Evolutionary conservation across 1,284 basidiomycete genomes (phyloP).

Genomic region (Heterobasidion irregulare): DNA sequence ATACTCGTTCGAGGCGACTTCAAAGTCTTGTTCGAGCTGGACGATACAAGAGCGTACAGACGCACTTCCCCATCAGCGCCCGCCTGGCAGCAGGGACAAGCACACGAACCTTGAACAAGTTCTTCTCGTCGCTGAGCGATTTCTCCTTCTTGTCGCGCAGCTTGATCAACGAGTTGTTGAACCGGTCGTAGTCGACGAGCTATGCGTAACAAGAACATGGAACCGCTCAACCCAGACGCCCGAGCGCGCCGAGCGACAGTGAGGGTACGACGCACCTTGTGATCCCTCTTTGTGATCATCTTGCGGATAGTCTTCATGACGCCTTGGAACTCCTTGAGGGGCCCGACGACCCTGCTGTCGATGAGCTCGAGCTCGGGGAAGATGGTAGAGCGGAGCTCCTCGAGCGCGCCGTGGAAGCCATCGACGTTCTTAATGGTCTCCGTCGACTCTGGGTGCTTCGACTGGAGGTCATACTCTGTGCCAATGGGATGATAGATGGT

Average conservation of each 20-base stretch:
- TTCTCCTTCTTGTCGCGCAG: slow-evolving; percentile 97
- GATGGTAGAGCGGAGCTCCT: slow-evolving; percentile 75
- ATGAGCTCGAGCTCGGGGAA: slow-evolving; percentile 94
- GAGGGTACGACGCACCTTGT: slow-evolving; percentile 58
- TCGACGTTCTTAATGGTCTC: slow-evolving; percentile 78
- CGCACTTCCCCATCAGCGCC: neutral
- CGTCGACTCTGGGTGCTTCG: slow-evolving; percentile 71
- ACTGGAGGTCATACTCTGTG: slow-evolving; percentile 76
- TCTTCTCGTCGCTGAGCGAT: slow-evolving; percentile 88
- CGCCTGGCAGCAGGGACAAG: neutral
- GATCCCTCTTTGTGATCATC: slow-evolving; percentile 92
- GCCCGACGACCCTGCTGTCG: slow-evolving; percentile 78
- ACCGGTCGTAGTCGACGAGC: slow-evolving; percentile 93
- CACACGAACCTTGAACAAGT: slow-evolving; percentile 76
- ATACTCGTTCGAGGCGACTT: slow-evolving; percentile 91
- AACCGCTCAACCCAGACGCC: neutral
- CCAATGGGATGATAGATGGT: slow-evolving; percentile 77
- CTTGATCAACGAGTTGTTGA: slow-evolving; percentile 94
- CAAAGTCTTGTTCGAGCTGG: slow-evolving; percentile 97
- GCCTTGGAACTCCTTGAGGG: slow-evolving; percentile 83
- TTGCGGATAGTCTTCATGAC: slow-evolving; percentile 90
- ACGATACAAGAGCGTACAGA: neutral
- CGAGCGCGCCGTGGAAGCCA: slow-evolving; percentile 67
- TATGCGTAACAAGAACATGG: slow-evolving; percentile 19
- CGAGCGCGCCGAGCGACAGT: neutral